phyloP scores from a whole-genome alignment of 2,329 filamentous ascomycete genomes.

The Diaporthe sp. region DNA sequence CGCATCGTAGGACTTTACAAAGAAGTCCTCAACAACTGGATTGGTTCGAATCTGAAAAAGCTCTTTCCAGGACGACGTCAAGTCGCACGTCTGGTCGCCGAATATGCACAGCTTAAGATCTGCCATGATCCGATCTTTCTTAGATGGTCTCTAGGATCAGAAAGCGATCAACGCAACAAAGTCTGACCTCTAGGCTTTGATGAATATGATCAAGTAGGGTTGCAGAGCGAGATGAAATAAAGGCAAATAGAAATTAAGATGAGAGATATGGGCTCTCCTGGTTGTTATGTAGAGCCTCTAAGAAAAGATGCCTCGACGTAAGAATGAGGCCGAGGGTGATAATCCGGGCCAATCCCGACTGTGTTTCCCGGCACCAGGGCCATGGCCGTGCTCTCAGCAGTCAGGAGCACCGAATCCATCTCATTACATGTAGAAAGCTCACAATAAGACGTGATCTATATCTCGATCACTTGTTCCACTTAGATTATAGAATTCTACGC shows the following conservation, averaged over 20 bases:
- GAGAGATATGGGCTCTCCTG: not conserved
- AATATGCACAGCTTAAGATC: conserved; percentile 40
- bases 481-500: not conserved
- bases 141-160: not conserved
- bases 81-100: conserved; percentile 42
- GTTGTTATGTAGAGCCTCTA: not conserved
- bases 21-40: conserved; percentile 38
- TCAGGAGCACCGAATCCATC: not conserved
- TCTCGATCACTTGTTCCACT: not conserved
- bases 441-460: not conserved
- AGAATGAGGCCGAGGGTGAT: not conserved
- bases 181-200: not conserved
- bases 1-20: conserved; percentile 4
- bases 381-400: not conserved
- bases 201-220: not conserved
- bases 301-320: not conserved
- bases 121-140: conserved; percentile 1
- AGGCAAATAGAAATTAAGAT: not conserved
- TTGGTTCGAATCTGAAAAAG: conserved; percentile 32
- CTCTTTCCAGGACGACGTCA: conserved; percentile 35
- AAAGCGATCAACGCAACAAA: not conserved
- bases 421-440: not conserved
- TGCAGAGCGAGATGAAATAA: not conserved
- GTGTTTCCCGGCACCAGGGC: not conserved
- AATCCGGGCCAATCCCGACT: not conserved